Conservation (phyloP, 257 asterid genomes). For the Echites panduratus region DNA sequence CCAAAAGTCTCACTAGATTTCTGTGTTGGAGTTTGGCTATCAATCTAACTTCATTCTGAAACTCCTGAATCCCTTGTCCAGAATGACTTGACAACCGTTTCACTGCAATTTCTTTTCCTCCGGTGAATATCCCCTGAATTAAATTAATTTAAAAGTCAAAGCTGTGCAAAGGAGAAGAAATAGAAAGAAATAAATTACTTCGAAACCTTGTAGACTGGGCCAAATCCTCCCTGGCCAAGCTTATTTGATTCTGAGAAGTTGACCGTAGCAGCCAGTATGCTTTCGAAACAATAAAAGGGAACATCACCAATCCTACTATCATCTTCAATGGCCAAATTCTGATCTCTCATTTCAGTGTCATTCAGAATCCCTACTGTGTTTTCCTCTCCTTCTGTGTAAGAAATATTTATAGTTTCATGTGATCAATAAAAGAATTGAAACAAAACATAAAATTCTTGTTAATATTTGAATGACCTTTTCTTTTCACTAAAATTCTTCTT, state of each 20-base stretch:
- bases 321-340: conserved; percentile 28
- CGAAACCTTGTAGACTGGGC: conserved; percentile 68
- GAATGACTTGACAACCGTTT: conserved; percentile 29
- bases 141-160: too few relatives aligned
- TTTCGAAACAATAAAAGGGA: conserved; percentile 32
- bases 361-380: too few relatives aligned
- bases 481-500: too few relatives aligned
- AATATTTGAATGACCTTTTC: too few relatives aligned
- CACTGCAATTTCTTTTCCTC: conserved; percentile 29
- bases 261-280: conserved; percentile 40
- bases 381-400: too few relatives aligned
- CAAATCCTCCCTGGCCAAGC: conserved; percentile 66
- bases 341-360: conserved; percentile 18
- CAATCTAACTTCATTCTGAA: conserved; percentile 26
- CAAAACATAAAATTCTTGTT: too few relatives aligned
- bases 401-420: too few relatives aligned
- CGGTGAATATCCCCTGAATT: conserved; percentile 20
- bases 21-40: conserved; percentile 34
- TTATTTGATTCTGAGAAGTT: conserved; percentile 41
- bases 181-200: too few relatives aligned
- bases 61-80: conserved; percentile 33
- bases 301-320: conserved; percentile 28
- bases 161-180: too few relatives aligned
- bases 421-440: too few relatives aligned
- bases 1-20: conserved; percentile 31